Base-by-base conservation (phyloP, 2,329 filamentous ascomycete genomes). In the Fusarium udum region DNA sequence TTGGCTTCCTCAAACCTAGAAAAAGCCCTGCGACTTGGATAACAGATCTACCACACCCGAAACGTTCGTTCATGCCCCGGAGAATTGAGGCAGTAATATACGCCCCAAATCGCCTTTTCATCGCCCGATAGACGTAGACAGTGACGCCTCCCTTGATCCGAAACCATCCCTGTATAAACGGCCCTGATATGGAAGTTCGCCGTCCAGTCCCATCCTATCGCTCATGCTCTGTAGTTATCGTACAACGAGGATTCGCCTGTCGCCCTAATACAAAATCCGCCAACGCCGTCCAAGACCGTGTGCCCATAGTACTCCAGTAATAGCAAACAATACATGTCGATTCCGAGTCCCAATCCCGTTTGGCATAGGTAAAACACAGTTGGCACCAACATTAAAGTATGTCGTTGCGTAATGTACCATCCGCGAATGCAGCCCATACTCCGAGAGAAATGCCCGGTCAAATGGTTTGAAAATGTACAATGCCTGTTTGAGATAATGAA, bases 231-330 rank as follows among this genome's bases (percentile, higher is more conserved):
- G 67, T 65, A 56, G 68, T 52, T 79, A 80, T 80, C 75, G 73
- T 80, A 80, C 79, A 79, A 75, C 69, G 63, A 77, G 76, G 71
- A 74, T 72, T 69, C 73, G 75, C 72, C 76, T 67, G 43, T 67
- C 61, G 64, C 52, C 62, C 67, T 52, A 75, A 78, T 75, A 76
- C 73, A 78, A 71, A 77, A 77, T 71, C 74, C 76, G 53, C 71
- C 64, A 79, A 77, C 76, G 77, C 77, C 77, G 49, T 53, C 73
- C 72, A 77, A 78, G 67, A 72, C 74, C 77, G 40, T 78, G 69
- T 72, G 71, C 56, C 76, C 75, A 40, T 74, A 72, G 73, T 78
- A 78, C 77, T 76, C 77, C 77, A 67, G 69, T 75, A 64, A 66
- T 74, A 63, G 56, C 71, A 74, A 72, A 71, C 74, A 70, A 76